Base-by-base conservation (phyloP, 2,329 filamentous ascomycete species). In the Colletotrichum paranaense region DNA sequence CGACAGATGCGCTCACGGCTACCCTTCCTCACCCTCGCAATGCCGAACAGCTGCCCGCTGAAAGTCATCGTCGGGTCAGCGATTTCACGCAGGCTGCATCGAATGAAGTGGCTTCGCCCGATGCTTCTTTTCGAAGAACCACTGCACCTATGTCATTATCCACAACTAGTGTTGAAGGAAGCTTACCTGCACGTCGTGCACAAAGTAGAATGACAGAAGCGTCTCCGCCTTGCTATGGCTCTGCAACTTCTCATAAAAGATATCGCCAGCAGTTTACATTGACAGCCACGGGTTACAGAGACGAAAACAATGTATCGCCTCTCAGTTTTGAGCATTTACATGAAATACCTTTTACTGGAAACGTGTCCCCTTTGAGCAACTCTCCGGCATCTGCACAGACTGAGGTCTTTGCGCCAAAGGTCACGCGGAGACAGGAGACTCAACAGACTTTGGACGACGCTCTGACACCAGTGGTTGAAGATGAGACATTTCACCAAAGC, bases 371-470 rank as follows among this genome's bases (percentile, higher is more conserved):
- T 14, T 49, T 65, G 22, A 71, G 46, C 22, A 66, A 57, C 56
- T 62, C 71, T 28, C 46, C 62, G 14, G 30, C 22, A 24, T 70
- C 71, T 62, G 67, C 67, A 16, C 67, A 65, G 60, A 62, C 30
- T 30, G 46, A 70, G n/a, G 38, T 26, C 14, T 62, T 70, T 22
- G 35, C 56, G 19, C 46, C 60, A 57, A 60, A 66, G 16, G 55
- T 57, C 62, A 71, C 56, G 55, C 60, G 7, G 60, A 62, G 35
- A 5, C 22, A n/a, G 11, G 12, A 22, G 30, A 7, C 26, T 65
- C 28, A 12, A 12, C n/a, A 62, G 22, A 73, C 55, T 62, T 73
- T 58, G 67, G 67, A 66, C 38, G 71, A 73, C 57, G 60, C 60
- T 73, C 62, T 60, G 67, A 73, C 71, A 28, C 67, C 26, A 38